Evolutionary conservation across 768 basidiomycete genomes (phyloP), one percentile per base, ranked within the genome.

Genomic region (Boletus subparvulus): DNA sequence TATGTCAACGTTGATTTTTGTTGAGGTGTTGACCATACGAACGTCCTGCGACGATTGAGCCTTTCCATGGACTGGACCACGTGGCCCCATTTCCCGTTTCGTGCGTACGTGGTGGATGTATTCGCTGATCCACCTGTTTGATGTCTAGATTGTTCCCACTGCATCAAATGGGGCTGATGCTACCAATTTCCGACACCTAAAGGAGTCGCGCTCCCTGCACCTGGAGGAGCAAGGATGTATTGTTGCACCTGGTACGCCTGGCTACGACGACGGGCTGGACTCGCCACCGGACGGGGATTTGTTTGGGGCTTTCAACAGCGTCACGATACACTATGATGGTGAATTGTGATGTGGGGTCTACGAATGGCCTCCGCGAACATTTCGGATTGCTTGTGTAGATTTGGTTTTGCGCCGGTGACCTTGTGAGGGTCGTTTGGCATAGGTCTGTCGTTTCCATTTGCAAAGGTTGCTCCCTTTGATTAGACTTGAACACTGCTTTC

Each of bases 131-230:
- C 42, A 44, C 49, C 46, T 55, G 57, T 59, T 63, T 58, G 55
- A 46, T 59, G 55, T 62, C 54, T 74, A 95, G 92, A 96, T 95
- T 63, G 79, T 92, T 28, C 93, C 92, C 45, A 78, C 84, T 44
- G 57, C 47, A 37, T 88, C 88, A 41, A 91, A 88, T 61, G 92
- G 87, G 47, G 73, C 81, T 57, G 94, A 95, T 69, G 87, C 90
- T 19, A 84, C 85, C 73, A 94, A 97, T 75, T 96, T 94, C 78
- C 91, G 95, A 46, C 81, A 88, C 54, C 74, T 97, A 69, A 88
- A 92, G 63, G 96, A 98, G 74, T 94, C 92, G 41, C 84, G 86
- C 56, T 94, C 92, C 59, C 80, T 98, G 66, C 93, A 97, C 72
- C 82, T 96, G 63, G 94, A 94, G 73, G 82, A 85, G 49, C 82